phyloP scores from a whole-genome alignment of 441 rosid genomes.

The Bocquillonia castaneifolia region DNA sequence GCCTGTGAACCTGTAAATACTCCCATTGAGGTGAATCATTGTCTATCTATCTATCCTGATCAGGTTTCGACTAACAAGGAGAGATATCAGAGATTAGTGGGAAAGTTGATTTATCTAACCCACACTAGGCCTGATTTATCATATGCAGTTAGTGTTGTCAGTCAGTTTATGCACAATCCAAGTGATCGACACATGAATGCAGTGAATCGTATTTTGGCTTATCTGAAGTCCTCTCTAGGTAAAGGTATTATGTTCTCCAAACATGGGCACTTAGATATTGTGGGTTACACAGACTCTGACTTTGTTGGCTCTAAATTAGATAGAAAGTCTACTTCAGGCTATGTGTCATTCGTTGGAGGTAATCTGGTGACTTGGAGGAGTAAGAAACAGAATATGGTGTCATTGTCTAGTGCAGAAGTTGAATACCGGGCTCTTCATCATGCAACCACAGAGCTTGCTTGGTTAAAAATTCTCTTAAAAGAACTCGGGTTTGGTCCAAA shows the following conservation, averaged over 20 bases:
- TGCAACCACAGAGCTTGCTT: neutral
- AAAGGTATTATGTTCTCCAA: constrained; percentile 7
- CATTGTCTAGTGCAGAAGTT: neutral
- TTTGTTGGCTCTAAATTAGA: neutral
- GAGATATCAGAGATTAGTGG: neutral
- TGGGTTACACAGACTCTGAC: neutral
- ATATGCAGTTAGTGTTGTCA: neutral
- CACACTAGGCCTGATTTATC: neutral
- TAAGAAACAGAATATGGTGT: neutral
- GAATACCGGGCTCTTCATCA: neutral
- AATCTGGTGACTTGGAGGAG: neutral
- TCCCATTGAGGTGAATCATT: constrained; percentile 4
- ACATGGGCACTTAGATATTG: neutral
- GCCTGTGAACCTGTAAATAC: neutral
- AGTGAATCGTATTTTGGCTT: neutral
- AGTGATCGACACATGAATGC: neutral
- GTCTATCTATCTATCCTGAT: neutral
- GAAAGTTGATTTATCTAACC: neutral
- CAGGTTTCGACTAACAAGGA: neutral
- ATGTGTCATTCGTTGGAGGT: constrained; percentile 2
- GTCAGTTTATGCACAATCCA: neutral
- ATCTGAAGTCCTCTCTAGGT: constrained; percentile 1
- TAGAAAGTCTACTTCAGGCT: constrained; percentile 1
- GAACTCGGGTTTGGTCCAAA: neutral
- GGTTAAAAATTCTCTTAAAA: neutral